These are phyloP conservation scores for Myxozyma sirexii DNA, from an alignment of 805 yeast species.

Conservation along the genomic window DNA sequence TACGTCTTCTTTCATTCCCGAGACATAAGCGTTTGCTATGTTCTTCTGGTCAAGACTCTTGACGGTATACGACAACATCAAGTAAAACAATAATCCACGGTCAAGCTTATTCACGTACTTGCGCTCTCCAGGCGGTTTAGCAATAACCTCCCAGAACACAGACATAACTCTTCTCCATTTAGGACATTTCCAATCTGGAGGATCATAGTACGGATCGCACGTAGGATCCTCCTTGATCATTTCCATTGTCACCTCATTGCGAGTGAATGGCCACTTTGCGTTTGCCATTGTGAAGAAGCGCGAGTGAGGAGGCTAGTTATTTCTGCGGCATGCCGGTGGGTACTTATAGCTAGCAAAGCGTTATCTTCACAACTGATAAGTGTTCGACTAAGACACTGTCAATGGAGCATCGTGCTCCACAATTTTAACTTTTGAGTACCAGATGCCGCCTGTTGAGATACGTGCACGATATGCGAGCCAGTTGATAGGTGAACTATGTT, in stretches of 20 bases:
- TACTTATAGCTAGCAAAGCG: background rate
- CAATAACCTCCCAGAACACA: conserved; percentile 29
- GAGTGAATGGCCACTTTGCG: conserved; percentile 24
- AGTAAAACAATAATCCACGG: conserved; percentile 54
- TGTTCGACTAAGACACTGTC: background rate
- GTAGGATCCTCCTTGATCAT: conserved; percentile 28
- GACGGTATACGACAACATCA: conserved; percentile 67
- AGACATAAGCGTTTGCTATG: conserved; percentile 65
- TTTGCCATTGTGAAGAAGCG: conserved; percentile 5
- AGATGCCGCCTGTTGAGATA: background rate
- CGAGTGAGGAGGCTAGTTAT: background rate
- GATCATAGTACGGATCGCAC: conserved; percentile 30
- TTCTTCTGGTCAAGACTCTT: conserved; percentile 66
- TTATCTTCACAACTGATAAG: background rate
- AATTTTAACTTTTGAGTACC: background rate
- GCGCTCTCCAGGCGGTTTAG: conserved; percentile 50
- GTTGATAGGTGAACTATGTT: too few species aligned
- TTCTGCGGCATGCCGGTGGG: background rate
- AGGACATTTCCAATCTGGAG: conserved; percentile 28
- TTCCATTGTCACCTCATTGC: conserved; percentile 30
- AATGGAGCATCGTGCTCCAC: too few species aligned
- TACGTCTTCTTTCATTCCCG: conserved; percentile 58
- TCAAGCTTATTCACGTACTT: conserved; percentile 58
- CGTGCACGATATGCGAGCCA: background rate
- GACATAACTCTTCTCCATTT: conserved; percentile 19